These are phyloP conservation scores for Candida sanyaensis DNA, from an alignment of 1,139 yeast species.

Conservation along the genomic window DNA sequence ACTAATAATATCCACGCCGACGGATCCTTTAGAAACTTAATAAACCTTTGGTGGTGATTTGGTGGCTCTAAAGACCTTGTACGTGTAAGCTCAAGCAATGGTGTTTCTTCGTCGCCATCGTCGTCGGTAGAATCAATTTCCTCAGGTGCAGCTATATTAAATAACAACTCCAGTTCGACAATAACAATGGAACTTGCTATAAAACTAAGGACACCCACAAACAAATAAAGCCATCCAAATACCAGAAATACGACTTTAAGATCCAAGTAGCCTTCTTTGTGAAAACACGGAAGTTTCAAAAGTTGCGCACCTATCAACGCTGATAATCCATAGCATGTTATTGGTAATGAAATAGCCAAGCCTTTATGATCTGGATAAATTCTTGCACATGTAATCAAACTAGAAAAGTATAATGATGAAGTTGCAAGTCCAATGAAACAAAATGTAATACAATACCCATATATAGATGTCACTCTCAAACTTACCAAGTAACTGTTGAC, in stretches of 20 bases:
- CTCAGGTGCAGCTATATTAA: constrained; percentile 24
- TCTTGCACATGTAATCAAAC: constrained; percentile 81
- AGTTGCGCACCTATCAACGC: constrained; percentile 65
- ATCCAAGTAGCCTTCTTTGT: constrained; percentile 34
- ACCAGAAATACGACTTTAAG: constrained; percentile 49
- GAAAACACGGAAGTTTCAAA: constrained; percentile 44
- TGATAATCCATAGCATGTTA: constrained; percentile 82
- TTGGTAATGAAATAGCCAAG: constrained; percentile 84
- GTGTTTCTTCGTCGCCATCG: constrained; percentile 13
- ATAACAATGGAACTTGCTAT: constrained; percentile 63
- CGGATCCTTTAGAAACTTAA: constrained; percentile 57
- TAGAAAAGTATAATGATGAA: constrained; percentile 74
- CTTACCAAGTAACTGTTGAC: constrained; percentile 30
- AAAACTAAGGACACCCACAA: constrained; percentile 61
- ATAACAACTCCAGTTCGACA: constrained; percentile 56
- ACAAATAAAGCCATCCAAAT: constrained; percentile 57
- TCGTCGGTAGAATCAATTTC: constrained; percentile 1
- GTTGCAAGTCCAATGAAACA: constrained; percentile 76
- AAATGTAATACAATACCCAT: constrained; percentile 36
- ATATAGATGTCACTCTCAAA: constrained; percentile 11
- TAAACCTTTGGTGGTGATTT: constrained; percentile 51
- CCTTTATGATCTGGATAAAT: constrained; percentile 76
- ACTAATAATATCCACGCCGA: constrained; percentile 65
- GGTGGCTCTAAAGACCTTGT: constrained; percentile 39
- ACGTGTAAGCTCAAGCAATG: constrained; percentile 17